Evolutionary conservation across 2,329 filamentous ascomycete species (phyloP), one percentile per base, ranked within the genome.

Genomic region (Aspergillus neotritici): DNA sequence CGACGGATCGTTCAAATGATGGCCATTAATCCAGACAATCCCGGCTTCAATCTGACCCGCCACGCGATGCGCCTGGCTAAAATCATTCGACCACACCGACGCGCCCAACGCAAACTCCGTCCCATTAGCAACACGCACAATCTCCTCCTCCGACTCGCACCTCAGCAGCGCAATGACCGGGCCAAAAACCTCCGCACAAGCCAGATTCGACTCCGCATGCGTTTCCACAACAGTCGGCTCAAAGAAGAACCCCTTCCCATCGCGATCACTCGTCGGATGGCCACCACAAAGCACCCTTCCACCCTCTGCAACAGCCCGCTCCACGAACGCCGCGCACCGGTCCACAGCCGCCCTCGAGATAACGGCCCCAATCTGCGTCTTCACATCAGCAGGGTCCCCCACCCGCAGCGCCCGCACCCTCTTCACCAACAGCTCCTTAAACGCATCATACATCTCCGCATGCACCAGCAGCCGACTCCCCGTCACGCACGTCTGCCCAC

Each of bases 1-100:
- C 52, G 81, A 82, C 0, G 83, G 83, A 51, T 86, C 83, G 52
- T 86, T 87, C 29, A 83, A 74, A 58, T 87, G 83, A 62, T 87
- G 83, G 1, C 67, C 72, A 49, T 72, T 76, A 12, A 67, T 61
- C 68, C 57, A 74, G 25, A 69, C 65, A 25, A 76, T 75, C 1
- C 71, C 72, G 1, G 73, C 68, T 12, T 76, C 71, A 11, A 77
- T 74, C 12, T 55, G 57, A 4, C 67, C 68, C 0, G 71, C 68
- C 1, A 75, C 67, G 1, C 72, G 63, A 48, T 72, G 72, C 3
- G 70, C 72, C 48, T 74, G 72, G 0, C 65, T 61, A 8, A 77
- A 62, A 36, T 77, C 70, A 25, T 70, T 65, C 1, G 74, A 75
- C 73, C 73, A 77, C 3, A 77, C 62, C 0, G 71, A 72, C 5